Evolutionary conservation across 2,329 filamentous ascomycete species (phyloP), one percentile per base, ranked within the genome.

Genomic region (Colletotrichum spaethianum): DNA sequence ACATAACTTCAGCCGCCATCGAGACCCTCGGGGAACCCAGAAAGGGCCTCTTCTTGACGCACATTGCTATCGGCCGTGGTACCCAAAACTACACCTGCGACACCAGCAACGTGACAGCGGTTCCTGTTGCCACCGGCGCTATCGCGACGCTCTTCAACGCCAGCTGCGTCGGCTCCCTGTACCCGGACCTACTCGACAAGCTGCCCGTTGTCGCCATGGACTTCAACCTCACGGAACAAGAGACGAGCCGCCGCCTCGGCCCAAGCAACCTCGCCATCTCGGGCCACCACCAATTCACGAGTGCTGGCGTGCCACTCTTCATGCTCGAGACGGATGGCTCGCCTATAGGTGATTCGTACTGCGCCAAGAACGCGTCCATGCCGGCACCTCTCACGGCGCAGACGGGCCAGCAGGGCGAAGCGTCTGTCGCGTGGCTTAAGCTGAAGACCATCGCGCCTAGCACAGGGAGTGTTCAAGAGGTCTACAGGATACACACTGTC

Each of bases 31-130:
- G 93, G 18, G 74, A 86, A 9, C 90, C 91, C 18, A 83, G 89
- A 0, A 75, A 84, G 8, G 93, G 92, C 67, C 85, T 94, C 38
- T 84, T 79, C 4, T 86, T 97, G 62, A 88, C 90, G 79, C 94
- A 97, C 82, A 93, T 98, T 66, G 94, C 93, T 79, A 86, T 98
- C 74, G 96, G 96, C 77, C 92, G 94, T 55, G 96, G 96, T 72
- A 96, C 93, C 9, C 92, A 98, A 84, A 98, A 98, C 88, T 98
- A 98, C 86, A 97, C 94, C 63, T 98, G 96, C 86, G 86, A 89
- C 70, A 84, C 87, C 65, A 83, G 83, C 74, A 89, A 93, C 76
- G 79, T 89, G 1, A 88, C 88, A 4, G 88, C 90, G 0, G 83
- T 83, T 0, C 95, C 96, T 18, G 86, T 85, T 12, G 86, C 91